These are phyloP conservation scores for Lyophyllum semitale DNA, from an alignment of 768 basidiomycete species.

Conservation along the genomic window DNA sequence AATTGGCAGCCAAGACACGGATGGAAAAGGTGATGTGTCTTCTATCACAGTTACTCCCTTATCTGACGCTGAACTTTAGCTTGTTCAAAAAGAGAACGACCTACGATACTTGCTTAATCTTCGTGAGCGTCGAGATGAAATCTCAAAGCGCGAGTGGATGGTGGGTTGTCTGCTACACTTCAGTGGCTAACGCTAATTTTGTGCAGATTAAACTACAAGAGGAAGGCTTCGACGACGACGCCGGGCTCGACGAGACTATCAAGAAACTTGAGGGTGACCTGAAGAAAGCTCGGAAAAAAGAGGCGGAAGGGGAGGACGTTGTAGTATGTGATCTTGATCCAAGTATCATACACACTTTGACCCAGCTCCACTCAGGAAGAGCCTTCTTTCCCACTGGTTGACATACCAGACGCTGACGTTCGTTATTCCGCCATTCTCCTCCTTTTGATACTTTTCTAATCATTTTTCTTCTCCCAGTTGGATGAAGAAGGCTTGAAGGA, in stretches of 20 bases:
- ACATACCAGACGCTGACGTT: conserved; percentile 87
- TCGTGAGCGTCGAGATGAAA: conserved; percentile 57
- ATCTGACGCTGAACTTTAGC: conserved; percentile 35
- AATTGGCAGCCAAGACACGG: conserved; percentile 83
- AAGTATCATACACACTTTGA: neutral
- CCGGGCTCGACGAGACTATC: conserved; percentile 75
- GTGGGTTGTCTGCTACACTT: conserved; percentile 32
- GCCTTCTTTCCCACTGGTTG: conserved; percentile 87
- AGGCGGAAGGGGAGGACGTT: conserved; percentile 71
- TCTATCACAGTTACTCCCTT: neutral
- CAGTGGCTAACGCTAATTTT: neutral
- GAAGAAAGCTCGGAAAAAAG: conserved; percentile 80
- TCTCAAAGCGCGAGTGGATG: conserved; percentile 76
- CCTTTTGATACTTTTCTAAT: neutral
- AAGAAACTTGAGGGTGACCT: conserved; percentile 84
- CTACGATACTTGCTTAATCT: conserved; percentile 65
- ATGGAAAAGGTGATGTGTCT: conserved; percentile 72
- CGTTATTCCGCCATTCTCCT: conserved; percentile 20
- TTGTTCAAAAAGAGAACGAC: conserved; percentile 76
- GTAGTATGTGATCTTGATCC: conserved; percentile 32
- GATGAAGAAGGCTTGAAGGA: conserved; percentile 93
- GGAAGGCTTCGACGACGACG: conserved; percentile 80
- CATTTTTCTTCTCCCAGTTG: conserved; percentile 44
- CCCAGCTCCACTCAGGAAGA: conserved; percentile 57
- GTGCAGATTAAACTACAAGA: conserved; percentile 56